A percentile compares a stretch with the other conserved stretches of the same genome.
Evolutionary conservation across 352 stramenopile genomes (phyloP).

Genomic region (Thalassiosira exigua): DNA sequence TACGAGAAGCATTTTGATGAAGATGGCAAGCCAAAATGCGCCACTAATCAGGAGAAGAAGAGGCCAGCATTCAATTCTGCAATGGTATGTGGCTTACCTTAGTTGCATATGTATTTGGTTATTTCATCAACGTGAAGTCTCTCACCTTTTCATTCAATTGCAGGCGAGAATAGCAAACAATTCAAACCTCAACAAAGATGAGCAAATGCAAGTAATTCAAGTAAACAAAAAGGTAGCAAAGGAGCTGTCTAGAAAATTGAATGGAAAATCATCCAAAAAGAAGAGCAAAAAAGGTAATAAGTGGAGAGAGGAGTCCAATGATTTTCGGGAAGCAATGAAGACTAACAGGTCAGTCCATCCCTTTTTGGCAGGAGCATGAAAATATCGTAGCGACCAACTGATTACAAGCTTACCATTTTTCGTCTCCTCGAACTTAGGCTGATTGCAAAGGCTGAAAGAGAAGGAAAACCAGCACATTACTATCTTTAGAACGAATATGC

Average conservation of each 20-base stretch:
- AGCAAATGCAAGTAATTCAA: conserved; percentile 40
- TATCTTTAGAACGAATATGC: conserved; percentile 3
- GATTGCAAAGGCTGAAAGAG: not conserved
- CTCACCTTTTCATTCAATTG: not conserved
- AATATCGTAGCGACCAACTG: too few relatives aligned
- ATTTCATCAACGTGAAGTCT: too few relatives aligned
- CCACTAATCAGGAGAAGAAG: conserved; percentile 36
- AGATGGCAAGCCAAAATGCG: conserved; percentile 57
- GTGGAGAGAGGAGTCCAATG: conserved; percentile 13
- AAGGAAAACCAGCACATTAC: conserved; percentile 3
- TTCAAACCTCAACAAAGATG: conserved; percentile 51
- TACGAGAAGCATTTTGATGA: conserved; percentile 59
- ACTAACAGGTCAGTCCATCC: not conserved
- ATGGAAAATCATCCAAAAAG: conserved; percentile 1
- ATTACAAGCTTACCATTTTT: not conserved
- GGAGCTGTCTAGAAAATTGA: conserved; percentile 23
- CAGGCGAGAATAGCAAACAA: conserved; percentile 57
- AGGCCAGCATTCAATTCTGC: conserved; percentile 57
- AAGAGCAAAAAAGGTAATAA: conserved; percentile 11
- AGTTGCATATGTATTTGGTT: too few relatives aligned
- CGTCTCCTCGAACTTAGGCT: not conserved
- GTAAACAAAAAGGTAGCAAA: conserved; percentile 50
- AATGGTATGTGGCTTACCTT: conserved; percentile 34
- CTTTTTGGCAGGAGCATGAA: too few relatives aligned
- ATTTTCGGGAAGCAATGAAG: conserved; percentile 21